phyloP scores from a whole-genome alignment of 306 rosid genomes.

The Pterocarpus santalinus region DNA sequence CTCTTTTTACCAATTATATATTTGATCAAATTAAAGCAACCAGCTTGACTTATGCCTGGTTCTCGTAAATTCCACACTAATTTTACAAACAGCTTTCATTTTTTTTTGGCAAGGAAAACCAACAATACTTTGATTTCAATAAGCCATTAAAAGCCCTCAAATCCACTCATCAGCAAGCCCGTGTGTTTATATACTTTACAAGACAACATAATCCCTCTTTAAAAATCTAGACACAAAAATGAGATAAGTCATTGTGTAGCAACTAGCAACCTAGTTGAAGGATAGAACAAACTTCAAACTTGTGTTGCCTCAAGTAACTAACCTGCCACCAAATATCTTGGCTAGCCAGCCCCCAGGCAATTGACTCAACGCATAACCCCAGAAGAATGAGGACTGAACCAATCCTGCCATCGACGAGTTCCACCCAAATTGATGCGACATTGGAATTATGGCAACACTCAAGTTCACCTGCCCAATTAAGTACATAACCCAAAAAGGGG shows the following conservation, averaged over 20 bases:
- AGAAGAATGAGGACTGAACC: constrained; percentile 98
- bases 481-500: background rate
- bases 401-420: constrained; percentile 89
- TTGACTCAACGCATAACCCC: constrained; percentile 98
- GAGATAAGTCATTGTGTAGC: background rate
- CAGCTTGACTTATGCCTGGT: background rate
- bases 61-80: constrained; percentile 12
- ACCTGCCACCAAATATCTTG: constrained; percentile 97
- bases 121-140: background rate
- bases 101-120: background rate
- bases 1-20: background rate
- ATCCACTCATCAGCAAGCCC: background rate
- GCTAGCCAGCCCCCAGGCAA: constrained; percentile 99
- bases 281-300: background rate
- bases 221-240: no score
- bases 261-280: background rate
- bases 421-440: constrained; percentile 98
- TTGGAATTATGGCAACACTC: constrained; percentile 94
- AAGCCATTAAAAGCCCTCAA: constrained; percentile 15
- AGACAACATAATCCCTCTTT: background rate
- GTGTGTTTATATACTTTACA: background rate
- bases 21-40: background rate
- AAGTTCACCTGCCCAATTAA: constrained; percentile 80
- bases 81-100: background rate
- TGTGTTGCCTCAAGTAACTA: constrained; percentile 46